Evolutionary conservation across 1,139 yeast species (phyloP), one percentile per base, ranked within the genome.

Genomic region (Candida neerlandica): DNA sequence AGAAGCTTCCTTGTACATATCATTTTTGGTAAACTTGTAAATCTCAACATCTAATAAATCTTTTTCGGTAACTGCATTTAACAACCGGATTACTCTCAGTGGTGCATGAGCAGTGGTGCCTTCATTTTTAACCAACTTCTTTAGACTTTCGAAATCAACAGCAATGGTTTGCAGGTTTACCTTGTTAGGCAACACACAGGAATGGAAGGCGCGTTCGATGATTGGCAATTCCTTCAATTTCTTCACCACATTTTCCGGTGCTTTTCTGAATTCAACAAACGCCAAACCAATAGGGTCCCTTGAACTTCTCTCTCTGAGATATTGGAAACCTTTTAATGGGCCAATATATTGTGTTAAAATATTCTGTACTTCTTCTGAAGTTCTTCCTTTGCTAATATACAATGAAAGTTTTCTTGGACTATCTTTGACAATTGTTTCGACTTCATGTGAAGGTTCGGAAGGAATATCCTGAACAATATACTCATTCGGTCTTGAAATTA

Each of bases 11-110:
- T 65, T 64, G 12, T 61, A 55, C 26, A 90, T 76, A n/a, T 45
- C 49, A 29, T 45, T 32, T 11, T 41, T 39, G 21, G 86, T 71
- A 48, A 81, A 83, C 15, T 73, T 67, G 52, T 73, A 80, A 44
- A 74, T 80, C 0, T 64, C 66, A 44, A 78, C 81, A 46, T 83
- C 82, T 19, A 76, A 67, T 47, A 87, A 66, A 52, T 89, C 96
- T 48, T 81, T 81, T 1, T 86, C 79, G 1, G 86, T 78, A 0
- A 89, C 78, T 38, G 83, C 71, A 59, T 91, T 91, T 43, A 88
- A 66, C 11, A 91, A 65, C 54, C 86, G 83, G 23, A 91, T 64
- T 0, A 87, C 91, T 11, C 66, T 75, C 59, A 89, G 81, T 46
- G 66, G 66, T 3, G 71, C 67, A 48, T 75, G 81, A 2, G 69